phyloP scores from a whole-genome alignment of 139 green algal genomes.

The Astrephomene gubernaculifera region DNA sequence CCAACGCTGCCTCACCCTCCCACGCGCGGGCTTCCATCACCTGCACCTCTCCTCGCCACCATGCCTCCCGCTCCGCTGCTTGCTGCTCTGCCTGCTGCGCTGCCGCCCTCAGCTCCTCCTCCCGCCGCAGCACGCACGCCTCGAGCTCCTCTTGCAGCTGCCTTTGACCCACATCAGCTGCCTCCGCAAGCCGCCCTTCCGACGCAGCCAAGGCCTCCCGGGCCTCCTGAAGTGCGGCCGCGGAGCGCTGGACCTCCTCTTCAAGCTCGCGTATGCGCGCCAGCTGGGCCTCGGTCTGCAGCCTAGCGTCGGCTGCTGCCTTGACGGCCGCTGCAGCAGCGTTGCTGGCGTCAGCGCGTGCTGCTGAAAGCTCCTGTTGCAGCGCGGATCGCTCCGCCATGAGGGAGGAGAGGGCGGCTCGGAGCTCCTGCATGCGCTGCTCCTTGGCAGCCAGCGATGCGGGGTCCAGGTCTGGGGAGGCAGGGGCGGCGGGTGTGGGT shows the following conservation, averaged over 20 bases:
- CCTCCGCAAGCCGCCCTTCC: neutral
- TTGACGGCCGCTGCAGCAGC: neutral
- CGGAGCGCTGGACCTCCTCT: neutral
- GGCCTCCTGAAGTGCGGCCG: neutral
- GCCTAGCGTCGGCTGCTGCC: neutral
- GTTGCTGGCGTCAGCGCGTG: neutral
- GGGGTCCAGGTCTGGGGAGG: neutral
- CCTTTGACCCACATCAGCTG: neutral
- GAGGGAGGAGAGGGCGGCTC: conserved; percentile 40
- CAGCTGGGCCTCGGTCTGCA: neutral
- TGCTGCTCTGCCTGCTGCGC: conserved; percentile 21
- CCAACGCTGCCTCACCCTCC: neutral
- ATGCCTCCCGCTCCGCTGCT: conserved; percentile 6
- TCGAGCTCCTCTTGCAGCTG: conserved; percentile 18
- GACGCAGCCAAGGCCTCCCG: neutral
- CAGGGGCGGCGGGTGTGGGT: too few species aligned
- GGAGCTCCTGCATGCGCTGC: conserved; percentile 57
- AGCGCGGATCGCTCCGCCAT: conserved; percentile 33
- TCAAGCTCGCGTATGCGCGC: neutral
- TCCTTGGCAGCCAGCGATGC: conserved; percentile 39
- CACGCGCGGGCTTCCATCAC: neutral
- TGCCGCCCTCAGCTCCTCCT: neutral
- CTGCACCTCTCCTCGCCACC: neutral
- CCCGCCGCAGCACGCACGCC: neutral
- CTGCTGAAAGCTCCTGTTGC: conserved; percentile 3